Conservation (phyloP, 805 yeast genomes). For the Yamadazyma nakazawae region DNA sequence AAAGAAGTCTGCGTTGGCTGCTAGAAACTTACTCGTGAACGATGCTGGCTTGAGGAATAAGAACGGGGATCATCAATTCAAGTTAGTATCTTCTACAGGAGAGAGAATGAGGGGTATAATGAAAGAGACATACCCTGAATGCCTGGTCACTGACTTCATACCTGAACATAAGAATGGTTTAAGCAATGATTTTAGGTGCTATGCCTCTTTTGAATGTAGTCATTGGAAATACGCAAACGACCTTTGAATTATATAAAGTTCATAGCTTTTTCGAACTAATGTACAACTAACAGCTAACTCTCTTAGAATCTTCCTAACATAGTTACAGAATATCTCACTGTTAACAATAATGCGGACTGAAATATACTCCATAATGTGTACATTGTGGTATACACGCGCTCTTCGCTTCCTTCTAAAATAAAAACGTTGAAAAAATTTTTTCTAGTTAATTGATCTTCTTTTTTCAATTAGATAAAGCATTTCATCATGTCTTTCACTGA, state of each 20-base stretch:
- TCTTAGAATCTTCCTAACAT: too few relatives aligned
- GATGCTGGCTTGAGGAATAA: conserved; percentile 38
- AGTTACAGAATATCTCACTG: not conserved
- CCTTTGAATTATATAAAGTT: not conserved
- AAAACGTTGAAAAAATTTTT: conserved; percentile 15
- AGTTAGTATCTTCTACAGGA: conserved; percentile 79
- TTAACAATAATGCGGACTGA: not conserved
- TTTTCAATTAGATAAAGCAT: conserved; percentile 11
- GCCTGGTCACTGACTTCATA: conserved; percentile 58
- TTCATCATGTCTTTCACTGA: conserved; percentile 70
- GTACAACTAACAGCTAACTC: too few relatives aligned
- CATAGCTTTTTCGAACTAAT: too few relatives aligned
- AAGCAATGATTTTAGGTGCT: conserved; percentile 85
- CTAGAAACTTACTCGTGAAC: conserved; percentile 50
- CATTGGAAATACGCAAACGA: conserved; percentile 52
- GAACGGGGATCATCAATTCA: conserved; percentile 41
- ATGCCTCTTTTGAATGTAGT: conserved; percentile 69
- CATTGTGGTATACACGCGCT: not conserved
- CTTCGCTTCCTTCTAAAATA: not conserved
- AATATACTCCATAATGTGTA: not conserved
- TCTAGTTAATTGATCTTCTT: not conserved
- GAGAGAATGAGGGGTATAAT: conserved; percentile 79
- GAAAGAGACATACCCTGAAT: conserved; percentile 57
- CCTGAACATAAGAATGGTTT: conserved; percentile 86
- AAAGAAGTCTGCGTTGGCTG: conserved; percentile 52